phyloP scores from a whole-genome alignment of 106 monocot species.

The Chionographis japonica region DNA sequence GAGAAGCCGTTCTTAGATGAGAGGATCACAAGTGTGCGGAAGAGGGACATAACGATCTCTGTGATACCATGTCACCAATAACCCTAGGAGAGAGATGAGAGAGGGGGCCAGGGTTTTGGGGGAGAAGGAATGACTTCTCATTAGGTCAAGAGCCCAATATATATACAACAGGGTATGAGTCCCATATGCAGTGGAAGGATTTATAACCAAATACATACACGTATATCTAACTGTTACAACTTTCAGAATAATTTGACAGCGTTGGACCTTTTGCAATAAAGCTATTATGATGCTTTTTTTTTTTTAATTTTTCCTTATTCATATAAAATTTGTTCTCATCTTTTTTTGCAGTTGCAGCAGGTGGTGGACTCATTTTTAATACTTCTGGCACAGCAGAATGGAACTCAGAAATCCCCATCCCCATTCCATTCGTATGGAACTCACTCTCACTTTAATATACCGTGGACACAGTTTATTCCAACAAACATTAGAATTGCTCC shows the following conservation, averaged over 20 bases:
- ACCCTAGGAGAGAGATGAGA: too few species aligned
- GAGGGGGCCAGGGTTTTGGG: too few species aligned
- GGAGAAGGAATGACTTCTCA: too few species aligned
- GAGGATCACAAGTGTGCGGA: too few species aligned
- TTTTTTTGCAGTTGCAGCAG: constrained; percentile 67
- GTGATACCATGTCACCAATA: too few species aligned
- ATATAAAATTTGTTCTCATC: background rate
- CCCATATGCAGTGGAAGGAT: too few species aligned
- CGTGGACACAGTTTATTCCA: constrained; percentile 51
- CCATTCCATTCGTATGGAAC: constrained; percentile 3
- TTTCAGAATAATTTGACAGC: background rate
- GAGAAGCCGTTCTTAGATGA: too few species aligned
- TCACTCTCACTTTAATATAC: constrained; percentile 5
- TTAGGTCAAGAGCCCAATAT: too few species aligned
- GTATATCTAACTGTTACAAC: background rate
- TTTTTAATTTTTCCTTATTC: background rate
- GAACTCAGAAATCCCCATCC: constrained; percentile 1
- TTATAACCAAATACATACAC: too few species aligned
- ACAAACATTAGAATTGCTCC: constrained; percentile 70
- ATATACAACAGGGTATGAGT: too few species aligned
- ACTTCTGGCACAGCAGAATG: constrained; percentile 43
- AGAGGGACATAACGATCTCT: too few species aligned
- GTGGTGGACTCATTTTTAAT: constrained; percentile 73
- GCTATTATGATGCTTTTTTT: background rate
- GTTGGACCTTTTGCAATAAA: background rate